Evolutionary conservation across 345 rosid genomes (phyloP), one percentile per base, ranked within the genome.

Genomic region (Pistacia vera): DNA sequence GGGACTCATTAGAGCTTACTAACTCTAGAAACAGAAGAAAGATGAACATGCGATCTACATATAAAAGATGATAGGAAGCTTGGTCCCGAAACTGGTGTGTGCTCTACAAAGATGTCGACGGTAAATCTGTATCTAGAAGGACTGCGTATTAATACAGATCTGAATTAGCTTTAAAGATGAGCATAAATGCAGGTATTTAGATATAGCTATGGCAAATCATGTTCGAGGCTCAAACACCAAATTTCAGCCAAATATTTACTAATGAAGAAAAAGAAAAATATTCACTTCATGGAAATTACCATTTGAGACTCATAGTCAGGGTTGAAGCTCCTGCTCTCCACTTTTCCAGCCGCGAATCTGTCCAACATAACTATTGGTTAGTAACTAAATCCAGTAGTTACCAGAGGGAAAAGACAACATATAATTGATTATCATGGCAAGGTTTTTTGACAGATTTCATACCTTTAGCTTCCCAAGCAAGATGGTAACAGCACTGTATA

Each of bases 271-370:
- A 52, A 14, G 17, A 63, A 60, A 65, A 79, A 28, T 44, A 11
- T 64, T 48, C 16, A 10, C 17, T 49, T 49, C 36, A 66, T 25
- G 17, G 74, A 51, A 7, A 68, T 68, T 91, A 93, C 99, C 99
- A 46, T 80, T 83, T 66, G 97, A 85, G 80, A 96, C 82, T 96
- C 98, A 51, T 90, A 93, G 81, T 88, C 80, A 72, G 87, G 38
- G 98, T 84, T 56, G 72, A 74, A 73, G 97, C 83, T 96, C 99
- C 75, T 68, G 80, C 81, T 96, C 99, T n/a, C 98, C 99, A 96
- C 12, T 80, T 80, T 96, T 96, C 99, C 98, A 96, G 69, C 94
- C 89, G 0, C 98, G 98, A 80, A 83, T 92, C 99, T 96, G 88
- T 58, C 28, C 70, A 79, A 65, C 18, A 63, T 10, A 30, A 44